Evolutionary conservation across 2,329 filamentous ascomycete genomes (phyloP).

Genomic region (Stagonosporopsis cucurbitacearum): DNA sequence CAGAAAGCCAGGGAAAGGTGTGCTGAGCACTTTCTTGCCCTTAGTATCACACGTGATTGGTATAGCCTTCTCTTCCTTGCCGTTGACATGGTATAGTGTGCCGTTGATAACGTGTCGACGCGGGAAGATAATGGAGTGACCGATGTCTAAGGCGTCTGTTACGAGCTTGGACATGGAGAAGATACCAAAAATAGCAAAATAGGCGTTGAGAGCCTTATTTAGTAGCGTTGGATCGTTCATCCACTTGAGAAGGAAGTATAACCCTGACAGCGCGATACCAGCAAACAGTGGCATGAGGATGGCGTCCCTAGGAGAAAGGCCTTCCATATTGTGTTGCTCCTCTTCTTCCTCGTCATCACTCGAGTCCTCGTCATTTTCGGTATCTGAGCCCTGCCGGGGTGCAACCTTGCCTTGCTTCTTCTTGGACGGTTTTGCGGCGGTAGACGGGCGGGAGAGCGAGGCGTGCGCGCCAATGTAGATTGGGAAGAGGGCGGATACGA

Average conservation of each 20-base stretch:
- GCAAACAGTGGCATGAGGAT: slow-evolving; percentile 84
- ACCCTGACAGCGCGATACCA: slow-evolving; percentile 70
- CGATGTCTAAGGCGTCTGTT: slow-evolving; percentile 72
- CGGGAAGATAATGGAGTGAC: slow-evolving; percentile 75
- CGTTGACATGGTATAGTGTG: slow-evolving; percentile 57
- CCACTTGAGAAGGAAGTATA: slow-evolving; percentile 91
- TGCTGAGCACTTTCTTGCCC: slow-evolving; percentile 36
- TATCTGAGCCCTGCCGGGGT: slow-evolving; percentile 7
- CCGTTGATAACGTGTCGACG: slow-evolving; percentile 65
- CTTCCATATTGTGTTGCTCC: slow-evolving; percentile 66
- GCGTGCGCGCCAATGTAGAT: slow-evolving; percentile 87
- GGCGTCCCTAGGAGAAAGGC: slow-evolving; percentile 77
- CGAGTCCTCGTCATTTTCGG: slow-evolving; percentile 31
- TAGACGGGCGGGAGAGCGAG: slow-evolving; percentile 82
- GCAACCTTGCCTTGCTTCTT: slow-evolving; percentile 53
- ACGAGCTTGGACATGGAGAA: slow-evolving; percentile 76
- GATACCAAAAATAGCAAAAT: slow-evolving; percentile 82
- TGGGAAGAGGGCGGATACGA: slow-evolving; percentile 75
- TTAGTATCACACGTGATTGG: slow-evolving; percentile 38
- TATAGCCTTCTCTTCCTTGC: slow-evolving; percentile 41
- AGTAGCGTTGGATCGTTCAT: slow-evolving; percentile 80
- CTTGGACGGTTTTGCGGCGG: slow-evolving; percentile 70
- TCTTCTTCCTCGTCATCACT: slow-evolving; percentile 57
- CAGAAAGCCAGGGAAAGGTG: slow-evolving; percentile 61
- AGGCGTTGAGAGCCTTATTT: slow-evolving; percentile 81